phyloP scores from a whole-genome alignment of 108 stramenopile species.

The Seminavis robusta region DNA sequence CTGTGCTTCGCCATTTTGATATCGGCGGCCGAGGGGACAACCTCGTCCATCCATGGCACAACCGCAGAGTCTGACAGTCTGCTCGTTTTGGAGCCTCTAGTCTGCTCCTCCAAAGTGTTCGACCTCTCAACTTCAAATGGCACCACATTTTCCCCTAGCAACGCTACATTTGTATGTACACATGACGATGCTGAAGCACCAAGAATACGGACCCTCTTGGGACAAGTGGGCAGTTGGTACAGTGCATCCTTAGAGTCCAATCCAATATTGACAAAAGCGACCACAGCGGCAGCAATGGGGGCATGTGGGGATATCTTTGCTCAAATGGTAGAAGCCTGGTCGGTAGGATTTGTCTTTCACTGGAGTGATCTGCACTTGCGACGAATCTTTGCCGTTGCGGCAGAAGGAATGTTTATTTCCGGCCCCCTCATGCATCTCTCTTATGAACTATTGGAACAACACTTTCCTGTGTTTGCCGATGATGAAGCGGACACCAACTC shows the following conservation, averaged over 20 bases:
- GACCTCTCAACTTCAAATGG: too few species aligned
- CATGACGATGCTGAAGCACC: too few species aligned
- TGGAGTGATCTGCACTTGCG: constrained; percentile 23
- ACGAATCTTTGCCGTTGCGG: constrained; percentile 42
- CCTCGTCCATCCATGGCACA: too few species aligned
- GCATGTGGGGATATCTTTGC: constrained; percentile 52
- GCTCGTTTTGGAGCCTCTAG: too few species aligned
- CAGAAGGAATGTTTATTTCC: constrained; percentile 57
- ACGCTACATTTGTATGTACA: too few species aligned
- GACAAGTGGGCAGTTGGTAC: too few species aligned
- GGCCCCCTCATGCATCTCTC: constrained; percentile 71
- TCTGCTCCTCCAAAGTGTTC: too few species aligned
- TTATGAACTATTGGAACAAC: constrained; percentile 58
- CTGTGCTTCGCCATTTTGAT: too few species aligned
- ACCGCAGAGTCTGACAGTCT: too few species aligned
- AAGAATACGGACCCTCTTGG: too few species aligned
- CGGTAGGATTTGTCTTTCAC: not conserved
- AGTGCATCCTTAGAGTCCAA: constrained; percentile 22
- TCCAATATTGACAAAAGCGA: constrained; percentile 57
- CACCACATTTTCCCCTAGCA: too few species aligned
- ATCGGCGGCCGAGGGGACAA: too few species aligned
- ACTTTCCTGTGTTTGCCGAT: constrained; percentile 56
- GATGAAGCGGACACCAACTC: constrained; percentile 4
- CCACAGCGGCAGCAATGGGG: constrained; percentile 53
- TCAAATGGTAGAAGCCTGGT: constrained; percentile 17